Evolutionary conservation across 192 early-diverging fungal genomes (phyloP).

Genomic region (Cetraspora pellucida): DNA sequence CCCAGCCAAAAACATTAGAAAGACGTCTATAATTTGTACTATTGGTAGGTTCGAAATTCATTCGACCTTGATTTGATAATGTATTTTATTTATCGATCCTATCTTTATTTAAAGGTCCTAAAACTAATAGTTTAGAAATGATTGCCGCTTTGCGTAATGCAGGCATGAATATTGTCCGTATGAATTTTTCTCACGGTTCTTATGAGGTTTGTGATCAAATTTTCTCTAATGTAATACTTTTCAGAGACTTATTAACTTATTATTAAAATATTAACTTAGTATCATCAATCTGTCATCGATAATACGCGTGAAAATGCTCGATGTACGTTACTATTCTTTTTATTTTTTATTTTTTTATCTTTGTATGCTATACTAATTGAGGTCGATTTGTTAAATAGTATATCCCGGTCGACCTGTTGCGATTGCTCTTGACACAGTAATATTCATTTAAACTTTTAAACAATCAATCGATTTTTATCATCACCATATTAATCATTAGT

Average conservation of each 20-base stretch:
- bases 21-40: slow-evolving; percentile 85
- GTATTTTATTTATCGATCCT: not conserved
- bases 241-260: not conserved
- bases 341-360: slow-evolving; percentile 16
- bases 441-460: not conserved
- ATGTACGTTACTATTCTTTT: slow-evolving; percentile 41
- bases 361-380: slow-evolving; percentile 30
- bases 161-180: slow-evolving; percentile 83
- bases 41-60: slow-evolving; percentile 53
- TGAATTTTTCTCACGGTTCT: slow-evolving; percentile 69
- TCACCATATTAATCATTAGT: not conserved
- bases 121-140: slow-evolving; percentile 74
- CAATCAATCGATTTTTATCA: not conserved
- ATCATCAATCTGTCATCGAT: slow-evolving; percentile 65
- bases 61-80: not conserved
- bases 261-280: slow-evolving; percentile 35
- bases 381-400: slow-evolving; percentile 29
- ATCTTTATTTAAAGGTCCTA: slow-evolving; percentile 55
- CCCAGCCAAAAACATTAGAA: slow-evolving; percentile 61
- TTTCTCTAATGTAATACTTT: not conserved
- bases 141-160: slow-evolving; percentile 67
- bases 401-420: slow-evolving; percentile 54
- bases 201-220: slow-evolving; percentile 47
- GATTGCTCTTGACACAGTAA: slow-evolving; percentile 74
- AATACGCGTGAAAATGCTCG: slow-evolving; percentile 50